Percentiles rank a stretch among this genome's conserved stretches.
Conservation (phyloP, 2,329 filamentous ascomycete genomes). For the Hymenoscyphus fraxineus region DNA sequence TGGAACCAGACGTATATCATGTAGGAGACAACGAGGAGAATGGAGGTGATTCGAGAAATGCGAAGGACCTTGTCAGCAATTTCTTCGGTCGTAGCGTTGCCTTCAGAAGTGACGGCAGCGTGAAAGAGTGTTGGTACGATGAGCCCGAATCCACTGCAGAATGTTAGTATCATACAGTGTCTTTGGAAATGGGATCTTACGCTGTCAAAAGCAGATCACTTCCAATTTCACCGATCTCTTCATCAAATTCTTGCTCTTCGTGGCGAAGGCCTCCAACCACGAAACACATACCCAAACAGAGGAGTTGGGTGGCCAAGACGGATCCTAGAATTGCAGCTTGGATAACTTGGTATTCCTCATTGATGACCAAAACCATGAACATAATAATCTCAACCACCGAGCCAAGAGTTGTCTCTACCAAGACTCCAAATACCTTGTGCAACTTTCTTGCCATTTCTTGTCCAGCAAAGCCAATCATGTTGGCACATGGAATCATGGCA, state of each 20-base stretch:
- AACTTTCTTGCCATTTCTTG: conserved; percentile 71
- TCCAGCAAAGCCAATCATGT: conserved; percentile 70
- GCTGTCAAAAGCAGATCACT: conserved; percentile 74
- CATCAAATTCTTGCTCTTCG: conserved; percentile 67
- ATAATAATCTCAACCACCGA: conserved; percentile 78
- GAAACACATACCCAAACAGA: conserved; percentile 79
- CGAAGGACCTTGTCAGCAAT: conserved; percentile 53
- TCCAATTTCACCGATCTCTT: conserved; percentile 74
- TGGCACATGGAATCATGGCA: conserved; percentile 73
- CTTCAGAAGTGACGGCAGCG: conserved; percentile 40
- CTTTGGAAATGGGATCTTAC: conserved; percentile 43
- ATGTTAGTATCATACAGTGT: conserved; percentile 13
- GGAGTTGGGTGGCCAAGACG: conserved; percentile 74
- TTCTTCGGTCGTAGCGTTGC: conserved; percentile 34
- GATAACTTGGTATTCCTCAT: conserved; percentile 63
- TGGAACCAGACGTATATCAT: conserved; percentile 68
- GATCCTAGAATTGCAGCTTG: conserved; percentile 81
- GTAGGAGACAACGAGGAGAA: conserved; percentile 69
- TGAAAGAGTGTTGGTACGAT: conserved; percentile 46
- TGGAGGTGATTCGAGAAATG: conserved; percentile 67
- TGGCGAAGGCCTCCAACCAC: conserved; percentile 68
- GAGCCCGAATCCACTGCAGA: conserved; percentile 44
- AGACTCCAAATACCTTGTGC: conserved; percentile 65
- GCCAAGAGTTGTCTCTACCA: conserved; percentile 61
- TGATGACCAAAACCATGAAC: conserved; percentile 69